These are phyloP conservation scores for Alternaria arborescens DNA, from an alignment of 2,329 filamentous ascomycete genomes.

Conservation along the genomic window DNA sequence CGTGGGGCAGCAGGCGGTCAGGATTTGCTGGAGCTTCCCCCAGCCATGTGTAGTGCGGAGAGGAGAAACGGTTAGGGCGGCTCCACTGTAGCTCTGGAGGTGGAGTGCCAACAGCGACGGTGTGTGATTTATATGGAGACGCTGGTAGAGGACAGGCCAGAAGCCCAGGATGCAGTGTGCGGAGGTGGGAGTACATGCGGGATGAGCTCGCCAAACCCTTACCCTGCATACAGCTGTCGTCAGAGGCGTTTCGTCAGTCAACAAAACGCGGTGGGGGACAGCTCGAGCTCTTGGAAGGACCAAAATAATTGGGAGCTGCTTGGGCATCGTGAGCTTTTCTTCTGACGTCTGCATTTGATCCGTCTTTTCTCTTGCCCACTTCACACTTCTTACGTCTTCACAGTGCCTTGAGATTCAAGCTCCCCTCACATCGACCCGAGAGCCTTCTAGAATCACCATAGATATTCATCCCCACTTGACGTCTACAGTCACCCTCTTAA, in stretches of 20 bases:
- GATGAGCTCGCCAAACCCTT: slow-evolving; percentile 30
- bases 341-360: slow-evolving; percentile 14
- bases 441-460: slow-evolving; percentile 4
- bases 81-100: slow-evolving; percentile 28
- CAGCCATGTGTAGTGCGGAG: slow-evolving; percentile 11
- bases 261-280: slow-evolving; percentile 27
- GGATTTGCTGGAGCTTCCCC: slow-evolving; percentile 16
- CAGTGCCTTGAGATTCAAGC: slow-evolving; percentile 19
- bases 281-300: slow-evolving; percentile 26
- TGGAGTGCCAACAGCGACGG: slow-evolving; percentile 28
- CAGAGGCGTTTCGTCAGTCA: slow-evolving; percentile 26
- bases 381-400: slow-evolving; percentile 16
- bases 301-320: slow-evolving; percentile 13
- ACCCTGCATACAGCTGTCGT: slow-evolving; percentile 36
- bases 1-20: slow-evolving; percentile 18
- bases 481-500: slow-evolving; percentile 14
- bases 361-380: neutral
- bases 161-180: slow-evolving; percentile 13
- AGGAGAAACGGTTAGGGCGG: slow-evolving; percentile 6
- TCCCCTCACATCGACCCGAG: slow-evolving; percentile 3
- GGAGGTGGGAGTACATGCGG: slow-evolving; percentile 16
- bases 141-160: slow-evolving; percentile 13
- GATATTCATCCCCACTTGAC: neutral
- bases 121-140: slow-evolving; percentile 33
- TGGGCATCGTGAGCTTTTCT: slow-evolving; percentile 18